Evolutionary conservation across 73 alveolate species (phyloP).

Genomic region (Uronychia setigera): DNA sequence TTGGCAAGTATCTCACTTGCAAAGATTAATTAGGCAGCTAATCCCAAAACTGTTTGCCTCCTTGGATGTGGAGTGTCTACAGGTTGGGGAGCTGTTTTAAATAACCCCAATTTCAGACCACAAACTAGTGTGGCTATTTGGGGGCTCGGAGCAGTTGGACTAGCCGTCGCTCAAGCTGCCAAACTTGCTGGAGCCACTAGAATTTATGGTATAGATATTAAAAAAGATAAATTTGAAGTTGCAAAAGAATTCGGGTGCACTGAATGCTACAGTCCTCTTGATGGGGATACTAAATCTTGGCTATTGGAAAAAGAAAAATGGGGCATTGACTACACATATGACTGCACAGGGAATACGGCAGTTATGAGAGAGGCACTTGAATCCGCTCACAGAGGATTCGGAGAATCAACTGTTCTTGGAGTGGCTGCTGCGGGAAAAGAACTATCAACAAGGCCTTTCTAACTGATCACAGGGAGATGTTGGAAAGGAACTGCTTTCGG

Average conservation of each 20-base stretch:
- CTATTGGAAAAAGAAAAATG: slow-evolving; percentile 51
- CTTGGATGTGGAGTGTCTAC: slow-evolving; percentile 88
- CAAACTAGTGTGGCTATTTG: slow-evolving; percentile 86
- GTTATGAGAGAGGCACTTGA: slow-evolving; percentile 86
- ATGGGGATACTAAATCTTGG: slow-evolving; percentile 62
- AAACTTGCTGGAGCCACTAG: slow-evolving; percentile 70
- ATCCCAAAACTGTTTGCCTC: slow-evolving; percentile 63
- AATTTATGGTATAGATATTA: slow-evolving; percentile 80
- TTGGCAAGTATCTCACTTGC: slow-evolving; percentile 77
- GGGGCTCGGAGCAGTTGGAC: slow-evolving; percentile 94
- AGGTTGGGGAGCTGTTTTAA: slow-evolving; percentile 88
- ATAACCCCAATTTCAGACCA: slow-evolving; percentile 71
- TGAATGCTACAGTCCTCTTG: slow-evolving; percentile 74
- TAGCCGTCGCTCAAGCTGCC: slow-evolving; percentile 84
- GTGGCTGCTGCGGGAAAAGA: slow-evolving; percentile 89
- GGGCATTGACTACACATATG: slow-evolving; percentile 88
- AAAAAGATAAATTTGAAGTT: slow-evolving; percentile 68
- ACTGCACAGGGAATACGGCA: slow-evolving; percentile 78
- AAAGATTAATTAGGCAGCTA: slow-evolving; percentile 73
- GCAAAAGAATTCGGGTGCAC: slow-evolving; percentile 89
- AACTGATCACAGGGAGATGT: slow-evolving; percentile 77
- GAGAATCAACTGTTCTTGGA: slow-evolving; percentile 81
- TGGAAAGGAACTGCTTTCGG: slow-evolving; percentile 91
- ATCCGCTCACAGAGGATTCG: slow-evolving; percentile 83
- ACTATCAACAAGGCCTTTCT: slow-evolving; percentile 82